Conservation (phyloP, 768 basidiomycete species). For the Russula griseocarnosa region DNA sequence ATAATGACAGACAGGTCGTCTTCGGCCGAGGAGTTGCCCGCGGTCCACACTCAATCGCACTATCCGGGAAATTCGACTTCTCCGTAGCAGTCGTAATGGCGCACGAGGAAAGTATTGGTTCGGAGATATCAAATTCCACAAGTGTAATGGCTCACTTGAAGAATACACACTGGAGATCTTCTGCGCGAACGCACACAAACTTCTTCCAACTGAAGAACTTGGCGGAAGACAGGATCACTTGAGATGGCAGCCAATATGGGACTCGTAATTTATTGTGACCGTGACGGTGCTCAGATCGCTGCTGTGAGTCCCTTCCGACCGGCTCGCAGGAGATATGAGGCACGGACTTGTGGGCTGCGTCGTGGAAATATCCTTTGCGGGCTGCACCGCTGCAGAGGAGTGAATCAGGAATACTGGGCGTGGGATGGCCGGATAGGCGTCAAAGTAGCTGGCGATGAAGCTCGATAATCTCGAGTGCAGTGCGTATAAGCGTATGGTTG, state of each 20-base stretch:
- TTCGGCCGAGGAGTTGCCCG: constrained; percentile 35
- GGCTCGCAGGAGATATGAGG: constrained; percentile 64
- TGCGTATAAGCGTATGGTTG: constrained; percentile 79
- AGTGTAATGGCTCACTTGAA: constrained; percentile 85
- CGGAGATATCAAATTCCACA: constrained; percentile 71
- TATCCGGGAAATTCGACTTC: background rate
- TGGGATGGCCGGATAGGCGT: constrained; percentile 53
- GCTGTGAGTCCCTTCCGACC: constrained; percentile 39
- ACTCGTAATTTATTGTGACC: constrained; percentile 26
- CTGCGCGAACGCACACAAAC: constrained; percentile 79
- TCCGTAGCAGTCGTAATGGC: constrained; percentile 16
- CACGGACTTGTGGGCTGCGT: constrained; percentile 82
- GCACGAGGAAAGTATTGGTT: constrained; percentile 47
- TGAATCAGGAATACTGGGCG: constrained; percentile 62
- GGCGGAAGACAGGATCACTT: constrained; percentile 59
- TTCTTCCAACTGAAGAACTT: constrained; percentile 75
- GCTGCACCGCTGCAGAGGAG: constrained; percentile 48
- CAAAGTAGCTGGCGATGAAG: constrained; percentile 74
- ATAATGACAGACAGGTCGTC: constrained; percentile 70
- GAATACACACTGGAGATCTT: constrained; percentile 81
- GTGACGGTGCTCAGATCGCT: constrained; percentile 20
- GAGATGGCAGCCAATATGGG: constrained; percentile 61
- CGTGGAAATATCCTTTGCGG: constrained; percentile 67
- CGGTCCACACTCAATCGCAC: constrained; percentile 13
- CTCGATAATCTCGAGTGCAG: constrained; percentile 70